Conservation (phyloP, 164 flowering plant species). For the Taxillus chinensis region DNA sequence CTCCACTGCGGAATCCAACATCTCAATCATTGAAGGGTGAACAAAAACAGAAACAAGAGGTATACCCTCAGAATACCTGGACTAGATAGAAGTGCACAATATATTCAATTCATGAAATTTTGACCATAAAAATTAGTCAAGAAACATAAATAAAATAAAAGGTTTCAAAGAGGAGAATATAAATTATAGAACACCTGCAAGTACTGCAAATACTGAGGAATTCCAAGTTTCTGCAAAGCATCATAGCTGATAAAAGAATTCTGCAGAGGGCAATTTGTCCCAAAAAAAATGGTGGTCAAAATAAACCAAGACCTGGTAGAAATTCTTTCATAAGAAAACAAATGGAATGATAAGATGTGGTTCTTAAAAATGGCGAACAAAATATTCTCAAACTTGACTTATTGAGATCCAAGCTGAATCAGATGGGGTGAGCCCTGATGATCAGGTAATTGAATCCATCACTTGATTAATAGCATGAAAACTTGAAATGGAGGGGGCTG, state of each 20-base stretch:
- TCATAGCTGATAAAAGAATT: slow-evolving; percentile 82
- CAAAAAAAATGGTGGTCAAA: too few species aligned
- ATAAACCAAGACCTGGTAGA: too few species aligned
- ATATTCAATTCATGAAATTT: not conserved
- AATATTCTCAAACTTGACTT: too few species aligned
- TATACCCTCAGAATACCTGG: slow-evolving; percentile 95
- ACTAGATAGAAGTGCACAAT: slow-evolving; percentile 38
- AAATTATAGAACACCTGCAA: slow-evolving; percentile 57
- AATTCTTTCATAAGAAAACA: too few species aligned
- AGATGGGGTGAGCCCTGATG: too few species aligned
- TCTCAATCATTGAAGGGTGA: slow-evolving; percentile 78
- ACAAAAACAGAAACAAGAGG: slow-evolving; percentile 61
- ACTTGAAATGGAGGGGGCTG: too few species aligned
- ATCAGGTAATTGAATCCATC: too few species aligned
- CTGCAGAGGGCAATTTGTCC: slow-evolving; percentile 25
- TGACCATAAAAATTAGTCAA: not conserved
- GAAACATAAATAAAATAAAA: not conserved
- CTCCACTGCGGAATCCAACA: slow-evolving; percentile 81
- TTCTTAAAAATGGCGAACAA: too few species aligned
- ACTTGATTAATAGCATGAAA: too few species aligned
- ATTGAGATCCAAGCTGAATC: too few species aligned
- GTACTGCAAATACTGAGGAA: slow-evolving; percentile 82
- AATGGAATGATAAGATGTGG: too few species aligned
- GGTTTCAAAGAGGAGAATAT: not conserved
- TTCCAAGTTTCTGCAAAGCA: slow-evolving; percentile 69